Evolutionary conservation across 352 stramenopile genomes (phyloP), one percentile per base, ranked within the genome.

Genomic region (Globisporangium cederbergense): DNA sequence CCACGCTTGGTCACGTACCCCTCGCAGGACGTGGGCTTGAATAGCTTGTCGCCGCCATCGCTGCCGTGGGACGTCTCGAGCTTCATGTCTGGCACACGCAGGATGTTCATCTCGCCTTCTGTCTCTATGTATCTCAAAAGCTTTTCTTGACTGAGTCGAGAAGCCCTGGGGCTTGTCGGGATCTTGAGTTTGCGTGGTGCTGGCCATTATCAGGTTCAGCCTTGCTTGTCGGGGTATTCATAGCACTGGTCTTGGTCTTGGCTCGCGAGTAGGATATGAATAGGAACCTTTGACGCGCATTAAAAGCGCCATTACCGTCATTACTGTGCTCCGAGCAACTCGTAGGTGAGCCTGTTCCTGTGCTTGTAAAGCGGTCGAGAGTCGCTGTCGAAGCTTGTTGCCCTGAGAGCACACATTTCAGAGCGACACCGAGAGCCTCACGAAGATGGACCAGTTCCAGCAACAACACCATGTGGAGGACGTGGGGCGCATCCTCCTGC

Each of bases 1-100:
- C 84, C 84, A 56, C 86, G 81, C 67, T 95, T 95, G 49, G 81
- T 95, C 60, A 95, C 84, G 68, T 95, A 95, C 54, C 86, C 86
- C 64, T 93, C 86, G 57, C 84, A 93, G 4, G 83, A 93, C 14
- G 84, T 93, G 22, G 81, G 80, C 47, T 78, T 79, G 52, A 78
- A 72, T 34, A 78, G 71, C 38, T 79, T 77, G 16, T 84, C 76
- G 20, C 13, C 28, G 13, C 66, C 59, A 4, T 8, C 28, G 10
- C 70, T 58, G 9, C 11, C 32, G 7, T 22, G 43, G 10, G 54
- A 56, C 34, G 54, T 68, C 14, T 70, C 58, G 36, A 61, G 42
- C 14, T 69, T 67, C 4, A 56, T 64, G 32, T 80, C 66, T 6
- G 74, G 73, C 8, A 83, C 69, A n/a, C 79, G 79, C 43, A 89